Conservation (phyloP, 805 yeast species). For the Starmerella vaccinii region DNA sequence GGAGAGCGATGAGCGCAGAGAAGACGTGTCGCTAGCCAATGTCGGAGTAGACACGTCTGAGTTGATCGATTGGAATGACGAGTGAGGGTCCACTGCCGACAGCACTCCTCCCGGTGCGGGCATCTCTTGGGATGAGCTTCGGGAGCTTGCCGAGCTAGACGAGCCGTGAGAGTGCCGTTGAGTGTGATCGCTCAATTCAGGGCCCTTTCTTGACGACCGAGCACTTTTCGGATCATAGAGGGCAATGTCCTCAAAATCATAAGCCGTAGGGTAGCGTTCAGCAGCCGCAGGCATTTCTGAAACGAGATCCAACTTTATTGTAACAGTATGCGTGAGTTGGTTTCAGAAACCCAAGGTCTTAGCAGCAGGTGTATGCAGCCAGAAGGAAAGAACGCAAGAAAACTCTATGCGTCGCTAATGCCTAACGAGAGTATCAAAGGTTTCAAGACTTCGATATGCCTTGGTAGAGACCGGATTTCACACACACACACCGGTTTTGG, state of each 20-base stretch:
- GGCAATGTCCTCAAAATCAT: slow-evolving; percentile 23
- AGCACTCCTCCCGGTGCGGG: not conserved
- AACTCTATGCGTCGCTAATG: not conserved
- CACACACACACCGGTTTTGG: too few species aligned
- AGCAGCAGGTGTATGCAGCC: not conserved
- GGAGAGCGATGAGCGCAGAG: slow-evolving; percentile 22
- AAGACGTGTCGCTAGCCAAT: slow-evolving; percentile 23
- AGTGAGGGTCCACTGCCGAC: slow-evolving; percentile 5
- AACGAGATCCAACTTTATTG: not conserved
- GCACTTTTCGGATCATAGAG: slow-evolving; percentile 13
- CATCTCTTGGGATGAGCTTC: not conserved
- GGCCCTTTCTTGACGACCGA: not conserved
- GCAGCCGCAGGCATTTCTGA: slow-evolving; percentile 13
- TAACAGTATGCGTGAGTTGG: not conserved
- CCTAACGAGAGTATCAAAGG: not conserved
- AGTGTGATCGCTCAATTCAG: slow-evolving; percentile 1
- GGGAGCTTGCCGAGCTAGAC: not conserved
- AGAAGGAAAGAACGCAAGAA: not conserved
- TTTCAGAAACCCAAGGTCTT: not conserved
- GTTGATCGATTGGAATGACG: slow-evolving; percentile 10
- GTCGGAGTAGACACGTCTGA: slow-evolving; percentile 24
- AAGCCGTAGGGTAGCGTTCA: slow-evolving; percentile 6
- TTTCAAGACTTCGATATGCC: not conserved
- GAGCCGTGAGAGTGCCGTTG: not conserved
- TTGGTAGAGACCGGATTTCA: not conserved